Conservation (phyloP, 495 filamentous ascomycete species). For the Penicillium tannophilum region DNA sequence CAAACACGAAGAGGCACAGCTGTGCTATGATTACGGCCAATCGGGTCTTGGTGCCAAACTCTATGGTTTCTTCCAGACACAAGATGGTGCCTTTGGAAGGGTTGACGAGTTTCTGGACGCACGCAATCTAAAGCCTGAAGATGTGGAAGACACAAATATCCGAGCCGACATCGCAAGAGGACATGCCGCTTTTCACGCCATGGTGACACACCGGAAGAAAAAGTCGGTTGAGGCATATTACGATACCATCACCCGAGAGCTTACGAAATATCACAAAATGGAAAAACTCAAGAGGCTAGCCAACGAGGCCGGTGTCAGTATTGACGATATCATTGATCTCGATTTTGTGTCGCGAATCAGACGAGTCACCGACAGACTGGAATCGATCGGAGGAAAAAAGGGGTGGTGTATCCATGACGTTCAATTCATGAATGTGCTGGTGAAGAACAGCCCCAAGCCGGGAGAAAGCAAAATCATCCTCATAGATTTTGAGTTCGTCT, state of each 20-base stretch:
- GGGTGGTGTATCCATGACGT: conserved; percentile 38
- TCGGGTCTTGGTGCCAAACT: conserved; percentile 31
- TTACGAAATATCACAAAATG: conserved; percentile 26
- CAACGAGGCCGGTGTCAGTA: conserved; percentile 27
- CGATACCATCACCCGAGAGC: conserved; percentile 20
- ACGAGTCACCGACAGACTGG: conserved; percentile 23
- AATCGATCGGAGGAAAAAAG: conserved; percentile 25
- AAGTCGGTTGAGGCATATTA: conserved; percentile 25
- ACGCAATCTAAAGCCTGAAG: conserved; percentile 29
- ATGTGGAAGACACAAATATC: conserved; percentile 32
- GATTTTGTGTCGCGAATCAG: conserved; percentile 24
- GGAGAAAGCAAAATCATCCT: conserved; percentile 30
- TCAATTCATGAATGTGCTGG: conserved; percentile 35
- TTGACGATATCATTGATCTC: conserved; percentile 31
- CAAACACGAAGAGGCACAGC: conserved; percentile 30
- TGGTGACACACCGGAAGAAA: conserved; percentile 22
- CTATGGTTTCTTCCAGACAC: conserved; percentile 32
- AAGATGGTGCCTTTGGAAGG: conserved; percentile 30
- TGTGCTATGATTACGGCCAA: conserved; percentile 31
- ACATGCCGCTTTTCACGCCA: conserved; percentile 24
- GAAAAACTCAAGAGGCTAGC: conserved; percentile 31
- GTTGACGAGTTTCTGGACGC: conserved; percentile 35
- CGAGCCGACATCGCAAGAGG: conserved; percentile 32
- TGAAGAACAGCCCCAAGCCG: conserved; percentile 26
- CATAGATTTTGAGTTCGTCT: conserved; percentile 37